Conservation (phyloP, 176 grass and related monocot species). For the Zoysia japonica region DNA sequence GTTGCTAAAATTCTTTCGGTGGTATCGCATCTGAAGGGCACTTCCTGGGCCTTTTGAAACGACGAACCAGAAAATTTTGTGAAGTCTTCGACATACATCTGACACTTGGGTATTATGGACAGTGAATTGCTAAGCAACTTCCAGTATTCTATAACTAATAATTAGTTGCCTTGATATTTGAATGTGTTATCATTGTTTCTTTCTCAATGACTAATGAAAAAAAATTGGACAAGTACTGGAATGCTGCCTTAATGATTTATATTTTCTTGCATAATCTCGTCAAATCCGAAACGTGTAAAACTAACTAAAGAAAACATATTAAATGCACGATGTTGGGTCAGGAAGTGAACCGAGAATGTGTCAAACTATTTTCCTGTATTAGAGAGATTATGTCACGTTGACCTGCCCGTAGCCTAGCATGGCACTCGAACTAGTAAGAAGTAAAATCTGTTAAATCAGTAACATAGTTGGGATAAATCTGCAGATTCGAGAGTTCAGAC, state of each 20-base stretch:
- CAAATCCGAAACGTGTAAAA: not conserved
- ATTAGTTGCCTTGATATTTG: not conserved
- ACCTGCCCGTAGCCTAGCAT: no score
- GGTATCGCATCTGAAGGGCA: constrained; percentile 55
- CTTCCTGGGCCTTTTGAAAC: constrained; percentile 87
- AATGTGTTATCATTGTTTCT: not conserved
- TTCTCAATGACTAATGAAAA: not conserved
- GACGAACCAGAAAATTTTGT: constrained; percentile 73
- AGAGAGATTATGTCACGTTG: no score
- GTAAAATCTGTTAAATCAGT: no score
- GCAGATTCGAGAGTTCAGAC: no score
- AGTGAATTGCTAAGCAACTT: not conserved
- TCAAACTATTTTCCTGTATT: no score
- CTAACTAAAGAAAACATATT: not conserved
- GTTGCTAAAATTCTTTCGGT: constrained; percentile 75
- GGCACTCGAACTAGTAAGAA: no score
- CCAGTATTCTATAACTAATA: not conserved
- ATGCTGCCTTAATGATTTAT: not conserved
- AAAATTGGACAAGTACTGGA: not conserved
- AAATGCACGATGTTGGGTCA: not conserved
- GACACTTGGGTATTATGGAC: not conserved
- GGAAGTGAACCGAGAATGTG: not conserved
- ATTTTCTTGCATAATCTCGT: not conserved
- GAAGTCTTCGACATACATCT: constrained; percentile 28
- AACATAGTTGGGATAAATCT: no score